phyloP scores from a whole-genome alignment of 179 eudicot species.

The Sideroxylon spinosum region DNA sequence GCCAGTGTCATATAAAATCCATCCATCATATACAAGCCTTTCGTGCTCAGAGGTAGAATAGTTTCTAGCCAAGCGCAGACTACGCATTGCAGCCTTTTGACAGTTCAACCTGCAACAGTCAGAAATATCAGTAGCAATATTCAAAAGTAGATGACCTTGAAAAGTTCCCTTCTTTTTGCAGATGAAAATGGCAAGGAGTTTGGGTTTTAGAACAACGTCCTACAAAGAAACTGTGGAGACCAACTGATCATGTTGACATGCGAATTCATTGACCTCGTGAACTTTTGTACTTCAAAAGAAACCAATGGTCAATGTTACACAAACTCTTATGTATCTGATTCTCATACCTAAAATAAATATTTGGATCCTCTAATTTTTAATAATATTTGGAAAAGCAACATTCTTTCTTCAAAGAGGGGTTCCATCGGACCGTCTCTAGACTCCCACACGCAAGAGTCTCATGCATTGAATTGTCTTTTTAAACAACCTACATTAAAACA shows the following conservation, averaged over 20 bases:
- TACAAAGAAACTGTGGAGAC: neutral
- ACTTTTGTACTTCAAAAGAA: neutral
- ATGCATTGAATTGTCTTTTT: neutral
- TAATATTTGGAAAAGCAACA: neutral
- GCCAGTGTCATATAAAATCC: constrained; percentile 81
- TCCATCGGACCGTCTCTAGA: too few species aligned
- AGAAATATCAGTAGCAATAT: neutral
- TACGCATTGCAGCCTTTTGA: constrained; percentile 82
- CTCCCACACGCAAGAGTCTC: too few species aligned
- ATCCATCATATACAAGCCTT: constrained; percentile 82
- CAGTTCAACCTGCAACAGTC: constrained; percentile 50
- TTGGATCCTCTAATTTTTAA: neutral
- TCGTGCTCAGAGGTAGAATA: constrained; percentile 62
- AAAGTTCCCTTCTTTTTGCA: neutral
- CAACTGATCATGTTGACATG: neutral
- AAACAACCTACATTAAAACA: neutral
- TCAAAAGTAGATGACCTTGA: neutral
- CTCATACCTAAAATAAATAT: too few species aligned
- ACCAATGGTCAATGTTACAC: too few species aligned
- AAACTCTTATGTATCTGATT: too few species aligned
- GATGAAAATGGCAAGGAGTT: neutral
- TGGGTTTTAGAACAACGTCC: neutral
- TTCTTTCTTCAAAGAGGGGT: too few species aligned
- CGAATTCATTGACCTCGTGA: neutral
- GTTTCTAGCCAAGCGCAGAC: constrained; percentile 69